Percentiles rank a stretch among this genome's conserved stretches.
Conservation (phyloP, 331 rosid genomes). For the Stylosanthes scabra region DNA sequence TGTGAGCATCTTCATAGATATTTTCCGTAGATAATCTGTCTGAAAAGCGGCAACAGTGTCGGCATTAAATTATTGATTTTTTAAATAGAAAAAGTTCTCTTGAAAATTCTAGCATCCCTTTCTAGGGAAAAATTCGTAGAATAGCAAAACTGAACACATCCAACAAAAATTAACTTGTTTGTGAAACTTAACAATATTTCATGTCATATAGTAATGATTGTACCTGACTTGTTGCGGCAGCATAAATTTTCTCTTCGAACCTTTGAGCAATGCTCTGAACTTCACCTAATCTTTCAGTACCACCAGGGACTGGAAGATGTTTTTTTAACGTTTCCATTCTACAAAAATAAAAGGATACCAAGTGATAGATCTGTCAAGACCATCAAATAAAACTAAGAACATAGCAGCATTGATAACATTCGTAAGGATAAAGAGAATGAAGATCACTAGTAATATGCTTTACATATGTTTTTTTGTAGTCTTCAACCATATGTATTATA, state of each 20-base stretch:
- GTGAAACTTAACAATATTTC: not conserved
- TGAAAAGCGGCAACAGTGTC: constrained; percentile 36
- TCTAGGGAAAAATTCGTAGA: no score
- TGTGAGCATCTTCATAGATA: constrained; percentile 84
- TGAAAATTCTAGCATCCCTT: no score
- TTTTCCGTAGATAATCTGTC: constrained; percentile 72
- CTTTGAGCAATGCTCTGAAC: constrained; percentile 56
- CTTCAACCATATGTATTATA: no score
- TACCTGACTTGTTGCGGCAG: constrained; percentile 67
- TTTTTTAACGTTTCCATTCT: constrained; percentile 66
- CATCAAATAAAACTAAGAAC: not conserved
- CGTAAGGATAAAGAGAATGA: no score
- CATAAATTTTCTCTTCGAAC: constrained; percentile 62
- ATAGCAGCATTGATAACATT: no score
- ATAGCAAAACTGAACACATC: no score
- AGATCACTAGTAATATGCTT: no score
- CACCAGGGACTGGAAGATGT: constrained; percentile 60
- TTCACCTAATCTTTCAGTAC: constrained; percentile 54
- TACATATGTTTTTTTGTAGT: no score
- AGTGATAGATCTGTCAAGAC: not conserved
- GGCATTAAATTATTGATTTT: no score
- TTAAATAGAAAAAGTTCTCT: no score
- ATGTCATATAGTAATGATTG: not conserved
- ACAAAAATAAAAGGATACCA: not conserved
- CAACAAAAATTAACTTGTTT: not conserved